Conservation (phyloP, 495 filamentous ascomycete genomes). For the Penicillium malachiteum region DNA sequence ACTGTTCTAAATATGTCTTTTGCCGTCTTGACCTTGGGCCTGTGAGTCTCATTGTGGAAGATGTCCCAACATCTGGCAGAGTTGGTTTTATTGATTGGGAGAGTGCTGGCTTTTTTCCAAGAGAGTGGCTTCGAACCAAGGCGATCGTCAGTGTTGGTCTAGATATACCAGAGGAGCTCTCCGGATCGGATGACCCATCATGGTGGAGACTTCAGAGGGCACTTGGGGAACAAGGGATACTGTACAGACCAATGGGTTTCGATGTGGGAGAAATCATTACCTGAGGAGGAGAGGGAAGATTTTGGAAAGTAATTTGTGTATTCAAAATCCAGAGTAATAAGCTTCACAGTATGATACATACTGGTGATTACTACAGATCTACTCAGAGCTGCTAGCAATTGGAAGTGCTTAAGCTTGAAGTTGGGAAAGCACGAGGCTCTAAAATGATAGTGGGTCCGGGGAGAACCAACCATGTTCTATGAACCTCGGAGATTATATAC, state of each 20-base stretch:
- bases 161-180: constrained; percentile 11
- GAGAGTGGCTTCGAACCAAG: constrained; percentile 34
- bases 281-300: too few species aligned
- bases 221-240: not conserved
- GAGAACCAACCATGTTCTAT: not conserved
- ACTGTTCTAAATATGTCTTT: constrained; percentile 29
- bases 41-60: constrained; percentile 31
- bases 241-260: too few species aligned
- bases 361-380: too few species aligned
- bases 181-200: not conserved
- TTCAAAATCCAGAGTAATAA: too few species aligned
- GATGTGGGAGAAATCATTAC: too few species aligned
- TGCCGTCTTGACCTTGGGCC: constrained; percentile 37
- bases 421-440: too few species aligned
- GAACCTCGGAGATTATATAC: too few species aligned
- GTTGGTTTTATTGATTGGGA: constrained; percentile 39
- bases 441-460: too few species aligned
- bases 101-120: constrained; percentile 28
- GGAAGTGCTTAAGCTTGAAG: too few species aligned
- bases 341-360: too few species aligned
- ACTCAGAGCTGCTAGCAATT: too few species aligned
- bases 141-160: constrained; percentile 21
- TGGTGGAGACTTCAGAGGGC: not conserved
- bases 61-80: constrained; percentile 9
- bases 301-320: too few species aligned